These are phyloP conservation scores for Pholiota conissans DNA, from an alignment of 768 basidiomycete genomes.

Conservation along the genomic window DNA sequence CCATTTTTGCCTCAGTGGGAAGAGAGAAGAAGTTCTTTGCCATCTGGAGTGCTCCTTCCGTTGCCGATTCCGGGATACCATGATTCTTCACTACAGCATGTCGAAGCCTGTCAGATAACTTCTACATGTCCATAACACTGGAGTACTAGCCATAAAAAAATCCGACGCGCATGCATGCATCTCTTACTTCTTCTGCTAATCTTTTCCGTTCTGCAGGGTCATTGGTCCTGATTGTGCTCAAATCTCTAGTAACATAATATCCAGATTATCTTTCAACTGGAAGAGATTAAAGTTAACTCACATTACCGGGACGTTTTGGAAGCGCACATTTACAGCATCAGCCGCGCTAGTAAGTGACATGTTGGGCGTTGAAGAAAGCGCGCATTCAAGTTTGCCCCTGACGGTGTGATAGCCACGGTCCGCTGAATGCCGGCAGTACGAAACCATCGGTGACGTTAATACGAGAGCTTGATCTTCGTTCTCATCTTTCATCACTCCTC, in stretches of 20 bases:
- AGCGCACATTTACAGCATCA: constrained; percentile 21
- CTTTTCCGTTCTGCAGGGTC: constrained; percentile 38
- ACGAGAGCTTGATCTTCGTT: too few relatives aligned
- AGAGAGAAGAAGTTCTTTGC: constrained; percentile 70
- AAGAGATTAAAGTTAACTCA: constrained; percentile 14
- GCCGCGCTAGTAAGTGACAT: constrained; percentile 26
- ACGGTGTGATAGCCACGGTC: too few relatives aligned
- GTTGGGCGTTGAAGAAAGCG: not conserved
- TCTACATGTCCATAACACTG: not conserved
- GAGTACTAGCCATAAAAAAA: constrained; percentile 72
- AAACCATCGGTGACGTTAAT: too few relatives aligned
- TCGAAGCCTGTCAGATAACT: not conserved
- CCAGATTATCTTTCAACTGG: not conserved
- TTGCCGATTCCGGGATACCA: constrained; percentile 56
- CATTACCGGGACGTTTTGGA: constrained; percentile 41
- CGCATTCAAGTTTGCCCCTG: not conserved
- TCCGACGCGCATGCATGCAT: constrained; percentile 69
- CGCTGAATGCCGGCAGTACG: too few relatives aligned
- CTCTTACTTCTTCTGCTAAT: constrained; percentile 59
- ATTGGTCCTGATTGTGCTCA: constrained; percentile 36
- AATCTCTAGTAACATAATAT: constrained; percentile 34
- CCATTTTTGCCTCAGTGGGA: constrained; percentile 61
- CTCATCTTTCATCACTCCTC: not conserved
- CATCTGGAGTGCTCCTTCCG: constrained; percentile 43
- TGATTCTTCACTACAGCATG: constrained; percentile 68